Evolutionary conservation across 1,284 basidiomycete genomes (phyloP).

Genomic region (Ceratobasidium sp.): DNA sequence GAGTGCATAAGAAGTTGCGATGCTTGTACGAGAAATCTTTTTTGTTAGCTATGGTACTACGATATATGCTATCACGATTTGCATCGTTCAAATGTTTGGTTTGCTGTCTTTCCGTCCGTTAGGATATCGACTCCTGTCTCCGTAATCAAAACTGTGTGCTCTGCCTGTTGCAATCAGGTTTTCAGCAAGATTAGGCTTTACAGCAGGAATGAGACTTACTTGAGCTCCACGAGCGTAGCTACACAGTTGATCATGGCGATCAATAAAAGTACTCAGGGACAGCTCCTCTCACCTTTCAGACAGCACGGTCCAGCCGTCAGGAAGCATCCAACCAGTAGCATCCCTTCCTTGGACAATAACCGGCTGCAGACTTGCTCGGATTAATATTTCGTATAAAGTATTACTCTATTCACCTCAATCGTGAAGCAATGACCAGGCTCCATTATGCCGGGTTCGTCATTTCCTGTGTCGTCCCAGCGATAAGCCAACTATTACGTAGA

Average conservation of each 20-base stretch:
- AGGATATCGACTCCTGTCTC: conserved; percentile 76
- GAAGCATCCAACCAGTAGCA: conserved; percentile 78
- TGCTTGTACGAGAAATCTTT: not conserved
- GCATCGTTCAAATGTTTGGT: conserved; percentile 47
- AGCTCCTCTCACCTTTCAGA: conserved; percentile 68
- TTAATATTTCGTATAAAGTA: not conserved
- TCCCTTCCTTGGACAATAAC: conserved; percentile 79
- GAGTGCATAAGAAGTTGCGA: conserved; percentile 56
- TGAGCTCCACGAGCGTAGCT: conserved; percentile 82
- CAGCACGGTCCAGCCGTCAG: conserved; percentile 89
- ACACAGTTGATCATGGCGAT: too few relatives aligned
- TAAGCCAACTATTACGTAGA: not conserved
- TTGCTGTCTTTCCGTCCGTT: conserved; percentile 59
- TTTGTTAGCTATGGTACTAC: not conserved
- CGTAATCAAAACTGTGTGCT: conserved; percentile 89
- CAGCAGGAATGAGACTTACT: not conserved
- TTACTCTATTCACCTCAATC: conserved; percentile 71
- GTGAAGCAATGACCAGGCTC: conserved; percentile 88
- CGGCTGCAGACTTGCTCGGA: conserved; percentile 64
- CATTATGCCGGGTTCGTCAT: conserved; percentile 84
- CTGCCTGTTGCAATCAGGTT: conserved; percentile 60
- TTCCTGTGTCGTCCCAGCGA: conserved; percentile 63
- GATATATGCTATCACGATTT: conserved; percentile 38
- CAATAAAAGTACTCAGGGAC: too few relatives aligned
- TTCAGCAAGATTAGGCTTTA: not conserved